phyloP scores from a whole-genome alignment of 116 monocot genomes.

The Trichopus zeylanicus region DNA sequence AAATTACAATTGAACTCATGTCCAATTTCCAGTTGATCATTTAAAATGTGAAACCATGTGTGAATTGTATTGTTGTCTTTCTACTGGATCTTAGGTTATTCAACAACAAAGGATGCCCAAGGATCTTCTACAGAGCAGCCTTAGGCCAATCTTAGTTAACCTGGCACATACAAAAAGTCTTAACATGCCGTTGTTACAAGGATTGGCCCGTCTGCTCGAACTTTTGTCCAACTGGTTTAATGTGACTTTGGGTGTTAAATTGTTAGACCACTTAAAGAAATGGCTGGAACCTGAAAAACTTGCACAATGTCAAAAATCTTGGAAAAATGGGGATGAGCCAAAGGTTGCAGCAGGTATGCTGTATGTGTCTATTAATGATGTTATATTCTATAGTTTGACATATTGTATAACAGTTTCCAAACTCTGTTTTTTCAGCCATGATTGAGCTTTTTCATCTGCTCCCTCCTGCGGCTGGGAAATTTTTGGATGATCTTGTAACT shows the following conservation, averaged over 20 bases:
- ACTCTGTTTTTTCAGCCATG: slow-evolving; percentile 59
- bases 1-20: too few species aligned
- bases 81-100: slow-evolving; percentile 50
- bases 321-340: slow-evolving; percentile 98
- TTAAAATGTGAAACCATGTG: too few species aligned
- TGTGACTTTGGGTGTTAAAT: slow-evolving; percentile 84
- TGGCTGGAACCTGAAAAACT: slow-evolving; percentile 99
- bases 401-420: not conserved
- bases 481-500: slow-evolving; percentile 92
- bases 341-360: slow-evolving; percentile 89
- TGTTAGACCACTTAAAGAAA: slow-evolving; percentile 95
- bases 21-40: too few species aligned
- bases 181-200: slow-evolving; percentile 95
- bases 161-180: slow-evolving; percentile 89
- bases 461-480: slow-evolving; percentile 90
- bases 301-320: slow-evolving; percentile 85
- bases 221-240: slow-evolving; percentile 98
- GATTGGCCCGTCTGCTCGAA: slow-evolving; percentile 92
- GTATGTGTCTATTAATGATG: slow-evolving; percentile 2
- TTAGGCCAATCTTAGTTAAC: slow-evolving; percentile 92
- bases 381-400: not conserved
- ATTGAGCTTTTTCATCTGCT: slow-evolving; percentile 99
- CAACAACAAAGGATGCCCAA: slow-evolving; percentile 99
- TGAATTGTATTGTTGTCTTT: not conserved
- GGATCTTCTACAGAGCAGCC: slow-evolving; percentile 92